Evolutionary conservation across 2,329 filamentous ascomycete species (phyloP), one percentile per base, ranked within the genome.

Genomic region (Penicillium sp.): DNA sequence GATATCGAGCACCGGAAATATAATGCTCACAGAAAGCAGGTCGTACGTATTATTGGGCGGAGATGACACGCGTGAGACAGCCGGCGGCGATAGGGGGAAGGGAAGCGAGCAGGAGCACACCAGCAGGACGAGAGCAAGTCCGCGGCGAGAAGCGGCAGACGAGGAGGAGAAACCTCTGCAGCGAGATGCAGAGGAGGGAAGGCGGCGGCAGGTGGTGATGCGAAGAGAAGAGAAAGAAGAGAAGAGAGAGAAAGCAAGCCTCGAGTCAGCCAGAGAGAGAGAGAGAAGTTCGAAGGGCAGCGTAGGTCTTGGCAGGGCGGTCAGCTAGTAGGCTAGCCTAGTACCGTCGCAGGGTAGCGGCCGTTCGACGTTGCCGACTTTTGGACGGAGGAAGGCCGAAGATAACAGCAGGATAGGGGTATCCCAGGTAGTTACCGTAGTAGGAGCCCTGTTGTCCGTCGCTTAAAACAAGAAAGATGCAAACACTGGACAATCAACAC

Each of bases 241-340:
- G 26, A 56, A 21, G 26, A 52, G 40, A 43, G 23, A 38, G 33
- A 50, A 23, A 56, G 40, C 20, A 47, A 28, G 40, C 35, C 26
- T 56, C 21, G 48, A 46, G 53, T 23, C 26, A 51, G 47, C 46
- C 46, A 14, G 47, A 43, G 53, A 46, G 46, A 56, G 47, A 26
- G 47, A 38, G 35, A 48, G 47, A 50, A 43, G 43, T 30, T 53
- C 14, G 35, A 47, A 20, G 28, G 51, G 51, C 14, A 30, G 35
- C 24, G 30, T 47, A 48, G 43, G n/a, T 33, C 53, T 48, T 50
- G 45, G 53, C 53, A 55, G 47, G 54, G 55, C 47, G 47, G 48
- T 47, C 55, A 52, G 46, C 47, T 30, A 28, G 18, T 2, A 2
- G 16, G 12, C 16, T 18, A 21, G 40, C 5, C 33, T 42, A 21